Evolutionary conservation across 2,329 filamentous ascomycete genomes (phyloP), one percentile per base, ranked within the genome.

Genomic region (Phaeomoniella chlamydospora): DNA sequence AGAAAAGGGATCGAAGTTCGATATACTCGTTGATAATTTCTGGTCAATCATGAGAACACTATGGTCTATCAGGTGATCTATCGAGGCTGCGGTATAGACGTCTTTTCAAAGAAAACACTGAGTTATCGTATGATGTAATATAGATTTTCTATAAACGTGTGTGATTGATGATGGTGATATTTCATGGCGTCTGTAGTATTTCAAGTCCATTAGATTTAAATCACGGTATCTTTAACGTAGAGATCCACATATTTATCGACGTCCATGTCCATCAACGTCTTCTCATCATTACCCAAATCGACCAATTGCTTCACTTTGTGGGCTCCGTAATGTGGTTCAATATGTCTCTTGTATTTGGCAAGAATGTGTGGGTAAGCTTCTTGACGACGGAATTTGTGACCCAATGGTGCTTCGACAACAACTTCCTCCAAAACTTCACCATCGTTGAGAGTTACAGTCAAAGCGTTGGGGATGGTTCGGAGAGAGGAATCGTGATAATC

Each of bases 301-400:
- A 94, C 71, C 37, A 98, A 70, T 65, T 90, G 70, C 64, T 88
- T 73, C 35, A 94, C 84, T 54, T 78, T 77, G 34, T 70, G 67
- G 55, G 82, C 70, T 41, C 74, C 67, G 61, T 81, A 92, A 67
- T 94, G 88, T 37, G 81, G 82, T 50, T 72, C 73, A 35, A 96
- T 67, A 63, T 98, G 90, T 57, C 83, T 78, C 77, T 87, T 80
- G 69, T 85, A 98, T 72, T 98, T 98, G 59, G 76, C 77, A 49
- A 96, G 65, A 49, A 98, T 94, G 62, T 93, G 83, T 40, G 90
- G 90, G 74, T 96, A 96, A 49, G 90, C 90, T 72, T 98, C 90
- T 51, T 94, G 87, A 51, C 88, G 77, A 46, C 90, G 72, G 54
- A 90, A 70, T 46, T 80, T 80, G 69, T 98, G 90, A 50, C 90